A percentile compares a stretch with the other conserved stretches of the same genome.
Conservation (phyloP, 805 yeast genomes). For the Komagataella mondaviorum region DNA sequence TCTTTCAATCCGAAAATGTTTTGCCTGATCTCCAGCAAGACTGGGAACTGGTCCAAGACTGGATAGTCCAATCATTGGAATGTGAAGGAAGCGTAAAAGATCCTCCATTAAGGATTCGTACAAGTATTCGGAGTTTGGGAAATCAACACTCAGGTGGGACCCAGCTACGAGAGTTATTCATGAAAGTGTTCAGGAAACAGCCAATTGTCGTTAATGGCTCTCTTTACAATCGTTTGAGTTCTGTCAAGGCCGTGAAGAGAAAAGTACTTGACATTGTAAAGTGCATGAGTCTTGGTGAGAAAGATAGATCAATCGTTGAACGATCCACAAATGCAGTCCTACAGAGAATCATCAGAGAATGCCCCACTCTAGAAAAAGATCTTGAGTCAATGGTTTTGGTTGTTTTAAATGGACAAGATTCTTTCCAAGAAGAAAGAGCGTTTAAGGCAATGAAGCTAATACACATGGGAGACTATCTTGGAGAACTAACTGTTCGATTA, state of each 20-base stretch:
- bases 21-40: conserved; percentile 10
- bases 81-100: background rate
- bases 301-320: background rate
- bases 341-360: background rate
- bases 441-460: background rate
- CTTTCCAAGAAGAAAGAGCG: background rate
- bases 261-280: background rate
- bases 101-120: background rate
- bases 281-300: background rate
- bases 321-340: background rate
- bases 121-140: background rate
- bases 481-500: background rate
- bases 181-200: background rate
- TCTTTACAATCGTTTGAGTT: background rate
- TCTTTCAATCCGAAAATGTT: background rate
- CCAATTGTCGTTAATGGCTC: background rate
- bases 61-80: conserved; percentile 9
- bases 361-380: background rate
- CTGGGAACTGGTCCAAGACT: conserved; percentile 10
- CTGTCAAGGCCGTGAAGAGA: background rate
- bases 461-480: background rate
- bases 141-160: background rate
- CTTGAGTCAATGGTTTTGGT: background rate
- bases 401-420: background rate
- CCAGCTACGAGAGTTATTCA: background rate